phyloP scores from a whole-genome alignment of 1,284 basidiomycete species.

The Volvariella volvacea region DNA sequence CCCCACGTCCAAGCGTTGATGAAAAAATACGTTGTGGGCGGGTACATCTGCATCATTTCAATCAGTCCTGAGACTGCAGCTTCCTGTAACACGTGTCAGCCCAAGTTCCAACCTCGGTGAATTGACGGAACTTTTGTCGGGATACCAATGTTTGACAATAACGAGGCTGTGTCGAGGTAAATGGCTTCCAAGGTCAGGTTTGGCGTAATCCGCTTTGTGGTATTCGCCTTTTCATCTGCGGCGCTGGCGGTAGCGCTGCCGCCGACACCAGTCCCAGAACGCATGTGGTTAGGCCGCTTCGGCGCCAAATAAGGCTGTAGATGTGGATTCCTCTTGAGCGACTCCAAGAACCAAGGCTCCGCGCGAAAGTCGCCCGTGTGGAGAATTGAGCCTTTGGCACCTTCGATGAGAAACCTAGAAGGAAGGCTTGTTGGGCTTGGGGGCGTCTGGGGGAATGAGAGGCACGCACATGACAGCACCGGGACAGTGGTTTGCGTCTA shows the following conservation, averaged over 20 bases:
- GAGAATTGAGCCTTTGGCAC: constrained; percentile 62
- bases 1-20: constrained; percentile 94
- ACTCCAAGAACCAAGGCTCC: constrained; percentile 72
- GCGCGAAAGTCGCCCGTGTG: constrained; percentile 93
- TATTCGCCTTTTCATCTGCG: constrained; percentile 1
- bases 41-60: constrained; percentile 62
- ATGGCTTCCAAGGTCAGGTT: constrained; percentile 73
- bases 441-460: neutral
- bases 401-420: constrained; percentile 84
- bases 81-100: constrained; percentile 38
- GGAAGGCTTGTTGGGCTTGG: constrained; percentile 1
- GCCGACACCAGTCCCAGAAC: constrained; percentile 1
- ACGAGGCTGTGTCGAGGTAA: constrained; percentile 79
- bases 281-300: constrained; percentile 4
- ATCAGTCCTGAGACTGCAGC: constrained; percentile 64
- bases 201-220: constrained; percentile 18
- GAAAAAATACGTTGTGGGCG: constrained; percentile 70
- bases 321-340: constrained; percentile 59
- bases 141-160: constrained; percentile 54
- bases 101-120: neutral
- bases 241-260: neutral
- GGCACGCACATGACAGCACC: constrained; percentile 82
- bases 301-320: constrained; percentile 63
- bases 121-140: constrained; percentile 69
- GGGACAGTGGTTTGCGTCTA: constrained; percentile 94